These are phyloP conservation scores for Alternaria alternata DNA, from an alignment of 2,329 filamentous ascomycete genomes.

Conservation along the genomic window DNA sequence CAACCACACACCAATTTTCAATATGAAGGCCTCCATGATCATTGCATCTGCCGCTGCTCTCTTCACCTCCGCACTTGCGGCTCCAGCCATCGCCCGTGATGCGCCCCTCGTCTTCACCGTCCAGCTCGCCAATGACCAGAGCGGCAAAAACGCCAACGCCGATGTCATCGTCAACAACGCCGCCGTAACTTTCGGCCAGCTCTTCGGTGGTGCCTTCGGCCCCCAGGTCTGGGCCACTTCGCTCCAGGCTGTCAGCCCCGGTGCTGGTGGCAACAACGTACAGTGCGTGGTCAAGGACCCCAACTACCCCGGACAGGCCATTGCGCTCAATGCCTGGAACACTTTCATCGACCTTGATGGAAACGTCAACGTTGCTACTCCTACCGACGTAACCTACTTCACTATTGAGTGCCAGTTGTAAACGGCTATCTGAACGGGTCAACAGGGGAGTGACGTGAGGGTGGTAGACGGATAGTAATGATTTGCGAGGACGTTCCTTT, in stretches of 20 bases:
- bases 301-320: neutral
- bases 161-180: slow-evolving; percentile 8
- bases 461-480: neutral
- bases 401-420: slow-evolving; percentile 17
- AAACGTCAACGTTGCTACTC: neutral
- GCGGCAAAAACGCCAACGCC: slow-evolving; percentile 8
- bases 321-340: slow-evolving; percentile 15
- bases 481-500: neutral
- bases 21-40: slow-evolving; percentile 14
- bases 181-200: slow-evolving; percentile 5
- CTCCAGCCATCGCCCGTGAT: slow-evolving; percentile 2
- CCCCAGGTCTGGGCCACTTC: slow-evolving; percentile 6
- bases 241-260: slow-evolving; percentile 13
- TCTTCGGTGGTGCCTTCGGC: slow-evolving; percentile 9
- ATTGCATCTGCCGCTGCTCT: slow-evolving; percentile 3
- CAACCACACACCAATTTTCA: slow-evolving; percentile 4
- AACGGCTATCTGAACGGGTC: neutral
- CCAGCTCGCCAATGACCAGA: slow-evolving; percentile 10
- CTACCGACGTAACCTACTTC: neutral
- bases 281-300: slow-evolving; percentile 6
- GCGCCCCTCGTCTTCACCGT: slow-evolving; percentile 2
- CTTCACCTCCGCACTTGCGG: slow-evolving; percentile 9
- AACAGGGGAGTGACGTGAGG: neutral
- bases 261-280: slow-evolving; percentile 8
- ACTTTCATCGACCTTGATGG: slow-evolving; percentile 27